Evolutionary conservation across 805 yeast genomes (phyloP).

Genomic region (Candida arabinofermentans): DNA sequence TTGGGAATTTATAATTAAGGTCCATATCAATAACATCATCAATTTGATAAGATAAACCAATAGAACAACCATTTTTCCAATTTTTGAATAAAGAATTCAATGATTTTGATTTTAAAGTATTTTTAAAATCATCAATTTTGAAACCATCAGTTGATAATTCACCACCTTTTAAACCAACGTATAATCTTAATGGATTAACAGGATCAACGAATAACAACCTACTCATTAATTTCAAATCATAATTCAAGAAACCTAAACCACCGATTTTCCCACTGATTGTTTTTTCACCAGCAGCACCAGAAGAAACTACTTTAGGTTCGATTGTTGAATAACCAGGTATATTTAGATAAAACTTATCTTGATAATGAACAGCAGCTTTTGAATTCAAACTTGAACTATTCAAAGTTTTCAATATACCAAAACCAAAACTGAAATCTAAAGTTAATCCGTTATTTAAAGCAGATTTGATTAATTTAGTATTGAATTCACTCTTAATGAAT

Average conservation of each 20-base stretch:
- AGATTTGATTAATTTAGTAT: constrained; percentile 35
- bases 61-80: constrained; percentile 32
- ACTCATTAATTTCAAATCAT: constrained; percentile 38
- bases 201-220: constrained; percentile 51
- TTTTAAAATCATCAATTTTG: constrained; percentile 13
- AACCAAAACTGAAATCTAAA: constrained; percentile 42
- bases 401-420: constrained; percentile 53
- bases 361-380: constrained; percentile 53
- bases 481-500: constrained; percentile 36
- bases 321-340: constrained; percentile 16
- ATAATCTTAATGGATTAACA: constrained; percentile 54
- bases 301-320: no score
- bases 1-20: constrained; percentile 58
- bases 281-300: not conserved
- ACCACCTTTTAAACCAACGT: constrained; percentile 65
- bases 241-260: constrained; percentile 27
- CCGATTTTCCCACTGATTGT: constrained; percentile 12
- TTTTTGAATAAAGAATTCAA: constrained; percentile 2
- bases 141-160: constrained; percentile 34
- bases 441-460: constrained; percentile 44
- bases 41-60: constrained; percentile 58
- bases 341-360: constrained; percentile 76
- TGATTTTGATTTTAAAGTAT: not conserved
- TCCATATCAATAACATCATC: constrained; percentile 62
- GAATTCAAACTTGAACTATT: constrained; percentile 20